These are phyloP conservation scores for Zymoseptoria ardabiliae DNA, from an alignment of 2,329 filamentous ascomycete genomes.

Conservation along the genomic window DNA sequence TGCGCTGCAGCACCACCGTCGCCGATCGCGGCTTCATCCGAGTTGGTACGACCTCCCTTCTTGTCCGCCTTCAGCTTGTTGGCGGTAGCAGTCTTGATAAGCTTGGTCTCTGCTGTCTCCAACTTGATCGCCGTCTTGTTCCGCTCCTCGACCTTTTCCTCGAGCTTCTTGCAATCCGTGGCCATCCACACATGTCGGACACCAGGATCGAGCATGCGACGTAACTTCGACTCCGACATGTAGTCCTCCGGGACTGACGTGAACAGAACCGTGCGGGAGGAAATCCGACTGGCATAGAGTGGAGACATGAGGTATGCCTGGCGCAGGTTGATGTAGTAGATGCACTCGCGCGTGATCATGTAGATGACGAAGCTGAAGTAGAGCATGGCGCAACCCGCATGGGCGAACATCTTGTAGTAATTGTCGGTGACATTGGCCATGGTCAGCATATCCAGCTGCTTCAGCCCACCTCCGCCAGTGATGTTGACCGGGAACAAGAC, in stretches of 20 bases:
- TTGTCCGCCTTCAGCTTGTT: conserved; percentile 61
- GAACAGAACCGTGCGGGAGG: conserved; percentile 83
- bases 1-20: conserved; percentile 64
- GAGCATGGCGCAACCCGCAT: conserved; percentile 70
- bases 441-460: conserved; percentile 68
- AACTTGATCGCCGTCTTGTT: conserved; percentile 73
- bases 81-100: conserved; percentile 72
- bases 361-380: conserved; percentile 86
- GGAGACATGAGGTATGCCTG: conserved; percentile 88
- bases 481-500: conserved; percentile 82
- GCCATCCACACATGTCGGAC: conserved; percentile 81
- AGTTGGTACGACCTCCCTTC: conserved; percentile 41
- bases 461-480: conserved; percentile 61
- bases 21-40: conserved; percentile 41
- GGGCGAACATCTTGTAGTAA: conserved; percentile 67
- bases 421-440: conserved; percentile 62
- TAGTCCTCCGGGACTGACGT: conserved; percentile 75
- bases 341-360: conserved; percentile 76
- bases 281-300: conserved; percentile 75
- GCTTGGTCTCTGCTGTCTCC: conserved; percentile 77
- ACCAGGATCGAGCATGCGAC: conserved; percentile 70
- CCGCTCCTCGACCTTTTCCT: conserved; percentile 73
- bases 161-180: conserved; percentile 67
- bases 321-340: conserved; percentile 87
- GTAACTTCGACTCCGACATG: conserved; percentile 66